A percentile compares a stretch with the other conserved stretches of the same genome.
These are phyloP conservation scores for Triticum urartu DNA, from an alignment of 176 grass and related monocot genomes.

Conservation along the genomic window DNA sequence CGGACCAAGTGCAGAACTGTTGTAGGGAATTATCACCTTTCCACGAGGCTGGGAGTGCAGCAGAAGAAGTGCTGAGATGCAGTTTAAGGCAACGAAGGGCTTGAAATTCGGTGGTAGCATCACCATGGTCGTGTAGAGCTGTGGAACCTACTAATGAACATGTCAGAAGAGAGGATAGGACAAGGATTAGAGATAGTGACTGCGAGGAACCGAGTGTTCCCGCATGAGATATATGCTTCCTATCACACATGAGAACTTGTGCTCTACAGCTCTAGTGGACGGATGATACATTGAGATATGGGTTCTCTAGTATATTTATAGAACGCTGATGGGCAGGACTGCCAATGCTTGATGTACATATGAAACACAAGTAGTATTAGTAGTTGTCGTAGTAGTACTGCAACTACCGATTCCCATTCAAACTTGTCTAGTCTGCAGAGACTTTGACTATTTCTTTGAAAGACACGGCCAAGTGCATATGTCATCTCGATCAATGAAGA, in stretches of 20 bases:
- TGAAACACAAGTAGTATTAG: no score
- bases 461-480: no score
- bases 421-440: no score
- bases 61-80: not conserved
- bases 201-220: not conserved
- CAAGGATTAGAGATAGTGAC: not conserved
- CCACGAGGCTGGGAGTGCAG: not conserved
- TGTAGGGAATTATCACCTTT: not conserved
- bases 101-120: not conserved
- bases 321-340: not conserved
- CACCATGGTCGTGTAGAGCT: no score
- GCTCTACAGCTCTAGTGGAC: no score
- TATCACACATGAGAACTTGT: not conserved
- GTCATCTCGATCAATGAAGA: no score
- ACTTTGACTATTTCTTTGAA: no score
- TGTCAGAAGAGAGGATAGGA: not conserved
- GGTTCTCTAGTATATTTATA: not conserved
- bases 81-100: slow-evolving; percentile 11
- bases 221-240: no score
- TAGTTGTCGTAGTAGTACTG: no score
- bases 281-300: not conserved
- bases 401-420: no score
- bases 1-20: not conserved
- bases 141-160: no score
- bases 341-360: no score